Percentiles rank a stretch among this genome's conserved stretches.
These are phyloP conservation scores for Talaromyces sp. DNA, from an alignment of 2,329 filamentous ascomycete species.

Conservation along the genomic window DNA sequence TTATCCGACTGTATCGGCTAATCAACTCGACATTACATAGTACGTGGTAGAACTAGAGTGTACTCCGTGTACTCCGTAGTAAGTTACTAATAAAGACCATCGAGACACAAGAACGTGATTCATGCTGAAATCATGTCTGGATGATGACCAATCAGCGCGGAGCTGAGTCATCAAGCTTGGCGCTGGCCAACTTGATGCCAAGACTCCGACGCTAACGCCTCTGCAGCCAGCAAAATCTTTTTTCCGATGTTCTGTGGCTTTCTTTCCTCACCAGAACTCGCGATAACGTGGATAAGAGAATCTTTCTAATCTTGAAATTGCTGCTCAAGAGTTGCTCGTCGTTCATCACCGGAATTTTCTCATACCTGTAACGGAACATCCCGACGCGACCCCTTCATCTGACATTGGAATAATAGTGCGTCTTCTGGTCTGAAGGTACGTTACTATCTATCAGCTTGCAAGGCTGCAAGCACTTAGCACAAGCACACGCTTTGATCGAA, in stretches of 20 bases:
- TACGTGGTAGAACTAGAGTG: no score
- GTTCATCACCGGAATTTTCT: no score
- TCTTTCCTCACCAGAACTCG: background rate
- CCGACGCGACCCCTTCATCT: background rate
- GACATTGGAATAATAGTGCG: background rate
- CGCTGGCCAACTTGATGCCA: background rate
- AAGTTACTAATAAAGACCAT: background rate
- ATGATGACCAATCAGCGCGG: background rate
- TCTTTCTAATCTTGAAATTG: background rate
- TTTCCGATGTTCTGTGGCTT: conserved; percentile 10
- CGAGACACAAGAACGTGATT: background rate
- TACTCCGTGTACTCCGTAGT: background rate
- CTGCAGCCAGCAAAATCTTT: conserved; percentile 11
- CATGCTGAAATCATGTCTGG: background rate
- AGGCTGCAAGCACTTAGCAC: background rate
- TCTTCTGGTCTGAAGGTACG: conserved; percentile 38
- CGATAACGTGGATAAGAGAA: background rate
- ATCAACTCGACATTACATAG: background rate
- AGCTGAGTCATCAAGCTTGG: background rate
- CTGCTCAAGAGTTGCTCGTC: background rate
- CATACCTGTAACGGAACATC: background rate
- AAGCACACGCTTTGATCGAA: conserved; percentile 28
- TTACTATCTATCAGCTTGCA: conserved; percentile 32
- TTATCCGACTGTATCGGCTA: conserved; percentile 5
- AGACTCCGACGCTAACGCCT: background rate